Evolutionary conservation across 257 asterid genomes (phyloP), one percentile per base, ranked within the genome.

Genomic region (Penstemon eatonii): DNA sequence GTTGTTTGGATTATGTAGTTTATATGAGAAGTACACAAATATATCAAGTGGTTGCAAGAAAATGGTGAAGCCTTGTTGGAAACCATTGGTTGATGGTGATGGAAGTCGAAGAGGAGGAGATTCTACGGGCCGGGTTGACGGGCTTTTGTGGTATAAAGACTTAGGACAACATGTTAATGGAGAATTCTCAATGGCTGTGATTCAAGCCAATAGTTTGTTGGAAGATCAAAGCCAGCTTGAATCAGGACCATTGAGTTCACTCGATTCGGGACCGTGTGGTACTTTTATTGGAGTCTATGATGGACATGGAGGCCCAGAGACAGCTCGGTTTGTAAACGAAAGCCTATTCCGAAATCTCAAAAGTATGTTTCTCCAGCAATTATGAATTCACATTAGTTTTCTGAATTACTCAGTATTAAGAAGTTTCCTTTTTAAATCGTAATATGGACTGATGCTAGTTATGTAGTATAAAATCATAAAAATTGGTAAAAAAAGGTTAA

Each of bases 261-360:
- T 80, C 40, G 81, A 60, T 65, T 82, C 95, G 4, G 97, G 95
- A 12, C 98, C 92, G 4, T 60, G 70, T 67, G 98, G 97, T 18
- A 90, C 97, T 38, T 90, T 90, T 53, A 62, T 92, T 42, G 98
- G 98, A 45, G 95, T 92, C 42, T 90, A 90, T 70, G 98, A 92
- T 75, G 98, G 98, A 13, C 98, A 92, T 75, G 98, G 98, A 51
- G 98, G 97, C 55, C 96, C 98, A 4, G 97, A 92, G 86, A 72
- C 98, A 4, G 70, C 98, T 9, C 86, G 97, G 18, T 92, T 85
- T 59, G 85, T 90, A 41, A 90, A 88, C n/a, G 85, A 85, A 10
- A 76, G 60, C 70, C 73, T 92, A 45, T 92, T 88, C 80, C 68
- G 59, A 79, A 88, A 88, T 67, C 86, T 92, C 43, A 90, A 90